Base-by-base conservation (phyloP, 192 early-diverging fungal species). In the Gigaspora rosea region DNA sequence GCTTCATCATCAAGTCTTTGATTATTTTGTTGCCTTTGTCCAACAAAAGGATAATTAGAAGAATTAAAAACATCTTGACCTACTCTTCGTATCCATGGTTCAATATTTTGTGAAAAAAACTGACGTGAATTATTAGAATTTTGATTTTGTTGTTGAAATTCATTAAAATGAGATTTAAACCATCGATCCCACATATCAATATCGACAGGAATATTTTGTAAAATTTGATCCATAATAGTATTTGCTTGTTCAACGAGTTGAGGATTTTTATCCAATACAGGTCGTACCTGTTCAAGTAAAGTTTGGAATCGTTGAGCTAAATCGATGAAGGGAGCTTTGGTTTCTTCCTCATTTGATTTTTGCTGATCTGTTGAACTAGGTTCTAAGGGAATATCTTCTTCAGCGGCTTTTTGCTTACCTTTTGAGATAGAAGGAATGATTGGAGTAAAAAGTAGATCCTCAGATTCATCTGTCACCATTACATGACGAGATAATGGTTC, bases 251-350 rank as follows among this genome's bases (percentile, higher is more conserved):
- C 73, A 36, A 76, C 16, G 9, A 80, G 9, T 69, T 76, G 59
- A 22, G 79, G 79, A 59, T 80, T 52, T 33, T 41, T 32, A 32
- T 46, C 36, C 4, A 80, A 27, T n/a, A 76, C 74, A 46, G 77
- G 59, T 10, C 66, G 48, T 58, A 80, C 76, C 69, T 80, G 79
- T n/a, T 76, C 61, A 36, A 67, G 13, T 32, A 80, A 49, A 13
- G 47, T n/a, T 50, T 80, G 63, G 36, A 80, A 76, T 69, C 20
- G 67, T 69, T 48, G 47, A 1, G 64, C 64, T n/a, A 66, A 22
- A 20, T 66, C 64, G 46, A 66, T 66, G 13, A 66, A 66, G 35
- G 64, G 64, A 3, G 64, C 35, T 48, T n/a, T 56, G 13, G 52
- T 15, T 46, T 66, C 35, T 46, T 66, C 64, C 18, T 66, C 32